Evolutionary conservation across 306 rosid species (phyloP), one percentile per base, ranked within the genome.

Genomic region (Astragalus glycyphyllos): DNA sequence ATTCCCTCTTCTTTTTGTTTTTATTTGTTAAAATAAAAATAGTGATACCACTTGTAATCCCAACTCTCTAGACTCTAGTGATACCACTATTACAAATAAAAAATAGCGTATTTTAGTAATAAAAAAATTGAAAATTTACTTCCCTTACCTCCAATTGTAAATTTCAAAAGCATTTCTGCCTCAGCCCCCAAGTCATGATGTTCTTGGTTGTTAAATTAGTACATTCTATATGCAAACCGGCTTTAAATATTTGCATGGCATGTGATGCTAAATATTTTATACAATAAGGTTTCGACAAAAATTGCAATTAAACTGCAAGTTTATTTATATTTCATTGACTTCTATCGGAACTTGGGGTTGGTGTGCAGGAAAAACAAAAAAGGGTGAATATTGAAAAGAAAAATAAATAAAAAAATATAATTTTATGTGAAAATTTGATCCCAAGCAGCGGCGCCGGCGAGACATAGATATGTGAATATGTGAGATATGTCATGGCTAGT

Each of bases 131-230:
- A 11, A 5, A 66, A 15, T 32, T 50, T 5, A 8, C 7, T 17
- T 41, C 35, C 7, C 15, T 5, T 55, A 26, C 10, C 17, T 5
- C 60, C 57, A 23, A 54, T 54, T 54, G 60, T 54, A 54, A 54
- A 54, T n/a, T 11, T 54, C 14, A 59, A 14, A 14, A 45, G 9
- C 47, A 37, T 60, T 60, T 71, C 45, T 15, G 53, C 37, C 79
- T n/a, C n/a, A 26, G 3, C 31, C 31, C 31, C 31, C 31, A 11
- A 47, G 65, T 31, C 82, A 72, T 55, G 79, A 72, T 55, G 79
- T 5, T 38, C 47, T 46, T n/a, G 9, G 9, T 68, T 81, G 55
- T 50, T 3, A 46, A 74, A 75, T 47, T 48, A 26, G 31, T 26
- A 55, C 69, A 45, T n/a, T 7, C n/a, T 31, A 50, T 71, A 14